Base-by-base conservation (phyloP, 306 rosid genomes). In the Clitoria ternatea region DNA sequence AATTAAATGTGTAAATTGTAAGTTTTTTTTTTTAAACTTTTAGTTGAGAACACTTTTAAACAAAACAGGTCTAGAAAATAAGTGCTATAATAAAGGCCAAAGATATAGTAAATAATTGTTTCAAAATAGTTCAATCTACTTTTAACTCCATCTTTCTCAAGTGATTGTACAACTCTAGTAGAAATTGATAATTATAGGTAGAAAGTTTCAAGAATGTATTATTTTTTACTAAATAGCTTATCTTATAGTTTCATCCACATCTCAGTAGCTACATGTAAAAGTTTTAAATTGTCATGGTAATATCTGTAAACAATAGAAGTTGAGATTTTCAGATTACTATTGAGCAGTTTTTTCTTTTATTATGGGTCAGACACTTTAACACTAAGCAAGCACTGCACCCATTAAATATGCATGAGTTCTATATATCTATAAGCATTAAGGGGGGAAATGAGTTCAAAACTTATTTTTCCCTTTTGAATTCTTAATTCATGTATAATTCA, bases 1-100 rank as follows among this genome's bases (percentile, higher is more conserved):
- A 32, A 11, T 20, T 12, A 27, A 33, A 9, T 47, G 12, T 66
- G 13, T 1, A 43, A 2, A 55, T 10, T 7, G 1, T 15, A 22
- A 12, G 14, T 23, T 23, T 40, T 13, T 12, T 43, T 43, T n/a
- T n/a, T n/a, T n/a, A n/a, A n/a, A 5, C 40, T 42, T 39, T 65
- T 18, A 57, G 49, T 69, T 70, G n/a, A 71, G 23, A 66, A 56
- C 65, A n/a, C n/a, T n/a, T n/a, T n/a, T n/a, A 61, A 57, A 37
- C 14, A 47, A 20, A 2, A 20, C 4, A 4, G 5, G 52, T 32
- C 5, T 32, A 23, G 22, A 36, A 73, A 73, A 35, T 49, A 49
- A 36, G 55, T 61, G 8, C n/a, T 49, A 26, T 24, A 13, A n/a
- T n/a, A n/a, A 8, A 20, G 49, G 19, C 18, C 4, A 43, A 14